Conservation (phyloP, 768 basidiomycete genomes). For the Clitopilus passeckerianus region DNA sequence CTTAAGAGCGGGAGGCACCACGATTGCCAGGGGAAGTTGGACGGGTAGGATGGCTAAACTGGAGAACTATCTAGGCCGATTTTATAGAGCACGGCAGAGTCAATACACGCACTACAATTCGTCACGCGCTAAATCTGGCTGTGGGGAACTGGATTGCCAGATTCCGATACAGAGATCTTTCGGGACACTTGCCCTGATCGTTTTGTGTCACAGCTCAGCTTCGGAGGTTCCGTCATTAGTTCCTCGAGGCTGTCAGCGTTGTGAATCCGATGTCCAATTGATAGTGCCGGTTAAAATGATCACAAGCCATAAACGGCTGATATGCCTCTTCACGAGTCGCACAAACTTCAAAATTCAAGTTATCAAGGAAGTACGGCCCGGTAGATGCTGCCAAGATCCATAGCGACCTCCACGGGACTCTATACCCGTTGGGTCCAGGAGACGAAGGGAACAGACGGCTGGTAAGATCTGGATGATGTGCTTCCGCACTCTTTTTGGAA, state of each 20-base stretch:
- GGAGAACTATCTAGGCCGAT: slow-evolving; percentile 10
- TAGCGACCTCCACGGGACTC: slow-evolving; percentile 26
- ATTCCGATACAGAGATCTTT: slow-evolving; percentile 14
- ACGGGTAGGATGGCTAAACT: slow-evolving; percentile 15
- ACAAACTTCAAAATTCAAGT: neutral
- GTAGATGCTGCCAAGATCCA: slow-evolving; percentile 12
- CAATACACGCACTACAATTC: slow-evolving; percentile 11
- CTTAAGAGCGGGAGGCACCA: slow-evolving; percentile 1
- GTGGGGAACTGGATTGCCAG: slow-evolving; percentile 12
- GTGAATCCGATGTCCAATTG: slow-evolving; percentile 1
- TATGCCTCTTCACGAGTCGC: slow-evolving; percentile 5
- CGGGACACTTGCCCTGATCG: slow-evolving; percentile 18
- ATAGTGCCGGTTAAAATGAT: slow-evolving; percentile 7
- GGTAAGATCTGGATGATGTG: slow-evolving; percentile 1
- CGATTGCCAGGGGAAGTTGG: slow-evolving; percentile 3
- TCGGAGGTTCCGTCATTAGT: slow-evolving; percentile 11
- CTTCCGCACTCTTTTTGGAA: neutral
- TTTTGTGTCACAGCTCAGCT: slow-evolving; percentile 6
- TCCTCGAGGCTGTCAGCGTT: neutral
- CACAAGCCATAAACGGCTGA: slow-evolving; percentile 12
- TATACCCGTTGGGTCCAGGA: slow-evolving; percentile 13
- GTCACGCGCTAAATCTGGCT: slow-evolving; percentile 26
- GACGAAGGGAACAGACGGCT: neutral
- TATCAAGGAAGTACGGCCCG: slow-evolving; percentile 10
- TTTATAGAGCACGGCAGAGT: slow-evolving; percentile 14